Evolutionary conservation across 1,139 yeast genomes (phyloP), one percentile per base, ranked within the genome.

Genomic region (Trichomonascaceae sp.): DNA sequence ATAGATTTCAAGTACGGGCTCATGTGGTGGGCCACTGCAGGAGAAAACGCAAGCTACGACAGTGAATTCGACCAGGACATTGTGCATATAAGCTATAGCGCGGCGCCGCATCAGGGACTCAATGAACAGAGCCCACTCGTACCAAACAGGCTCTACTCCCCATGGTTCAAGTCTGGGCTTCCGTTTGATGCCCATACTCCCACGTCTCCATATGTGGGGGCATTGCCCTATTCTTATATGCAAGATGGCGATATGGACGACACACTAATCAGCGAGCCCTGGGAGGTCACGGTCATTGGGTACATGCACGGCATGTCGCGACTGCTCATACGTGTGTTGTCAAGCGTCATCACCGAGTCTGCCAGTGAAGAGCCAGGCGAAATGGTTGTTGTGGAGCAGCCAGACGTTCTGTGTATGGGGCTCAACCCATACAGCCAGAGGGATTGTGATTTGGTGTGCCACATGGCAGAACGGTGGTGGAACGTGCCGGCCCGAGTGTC

Each of bases 21-120:
- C 39, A 65, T 78, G 27, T 79, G 89, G 84, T 78, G 85, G 77
- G 87, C 89, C 2, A 72, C 82, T 23, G 92, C 93, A 2, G 93
- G 93, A 4, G 76, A 70, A 41, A 64, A 67, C 31, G 59, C 61
- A 27, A 55, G 58, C 23, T 42, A 57, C 6, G 64, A 63, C 39
- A 53, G 59, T 17, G 60, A 59, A 31, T 49, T 48, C 16, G 57
- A 55, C 26, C 11, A 8, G 23, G 23, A 20, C 23, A 11, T 20
- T 8, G 23, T 20, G 6, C n/a, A n/a, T n/a, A n/a, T n/a, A n/a
- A n/a, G n/a, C n/a, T n/a, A n/a, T n/a, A n/a, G n/a, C n/a, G n/a
- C n/a, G n/a, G n/a, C n/a, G n/a, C n/a, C n/a, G n/a, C n/a, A n/a
- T n/a, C n/a, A n/a, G n/a, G 23, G 23, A 11, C 6, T 20, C 11